Base-by-base conservation (phyloP, 148 eudicot genomes). In the Rhododendron mucronatum region DNA sequence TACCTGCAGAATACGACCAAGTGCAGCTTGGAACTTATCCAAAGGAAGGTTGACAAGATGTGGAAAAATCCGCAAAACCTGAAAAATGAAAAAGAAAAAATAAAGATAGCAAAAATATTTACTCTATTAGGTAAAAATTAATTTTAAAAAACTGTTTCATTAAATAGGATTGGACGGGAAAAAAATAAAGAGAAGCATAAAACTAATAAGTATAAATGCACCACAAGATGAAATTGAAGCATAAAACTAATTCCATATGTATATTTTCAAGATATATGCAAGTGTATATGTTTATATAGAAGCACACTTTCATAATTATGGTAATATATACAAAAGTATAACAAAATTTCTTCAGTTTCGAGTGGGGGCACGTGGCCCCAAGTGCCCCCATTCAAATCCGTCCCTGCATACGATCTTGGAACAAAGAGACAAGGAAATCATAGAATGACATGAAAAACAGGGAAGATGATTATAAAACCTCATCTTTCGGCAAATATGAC, bases 21-120 rank as follows among this genome's bases (percentile, higher is more conserved):
- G 95, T 57, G 93, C 97, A 82, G 88, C 90, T 90, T 94, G 98
- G 85, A 97, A 97, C 91, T 94, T 97, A 80, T 94, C 96, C 81
- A 91, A 84, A 21, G 98, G 94, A 82, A 94, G 96, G 83, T 89
- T 93, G 85, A 97, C 96, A 88, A 94, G 91, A 85, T 87, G 94
- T 63, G 95, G 92, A 82, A 97, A 95, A 37, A 91, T 90, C 82
- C 61, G 88, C 85, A 95, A 89, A 78, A 95, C 95, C 99, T 96
- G 88, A 63, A 26, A 87, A 82, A 84, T 82, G 69, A 21, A 65
- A n/a, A n/a, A 2, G 30, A 21, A 26, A n/a, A 65, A 65, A 65
- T 21, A 23, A 8, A n/a, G 71, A 8, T 61, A 65, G 71, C 26
- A 23, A 61, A 23, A 5, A 1, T 33, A 16, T n/a, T 3, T 55